phyloP scores from a whole-genome alignment of 2,329 filamentous ascomycete genomes.

The Hypoxylon sp. region DNA sequence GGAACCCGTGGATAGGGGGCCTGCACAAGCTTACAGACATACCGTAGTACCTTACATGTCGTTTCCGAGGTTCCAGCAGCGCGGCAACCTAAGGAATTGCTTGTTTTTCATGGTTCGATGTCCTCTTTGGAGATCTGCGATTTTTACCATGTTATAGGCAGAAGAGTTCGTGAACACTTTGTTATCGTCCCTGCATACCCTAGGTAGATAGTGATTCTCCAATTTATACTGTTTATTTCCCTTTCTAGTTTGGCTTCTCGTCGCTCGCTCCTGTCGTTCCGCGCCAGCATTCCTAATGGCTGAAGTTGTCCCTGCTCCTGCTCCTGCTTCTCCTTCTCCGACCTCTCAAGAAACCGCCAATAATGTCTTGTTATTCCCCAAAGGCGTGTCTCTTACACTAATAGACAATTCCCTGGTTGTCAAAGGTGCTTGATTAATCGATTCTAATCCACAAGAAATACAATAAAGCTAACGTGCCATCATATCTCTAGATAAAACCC shows the following conservation, averaged over 20 bases:
- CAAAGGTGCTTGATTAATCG: slow-evolving; percentile 30
- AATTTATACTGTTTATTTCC: slow-evolving; percentile 3
- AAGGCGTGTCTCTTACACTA: slow-evolving; percentile 38
- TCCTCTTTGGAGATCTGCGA: neutral
- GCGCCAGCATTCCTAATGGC: slow-evolving; percentile 18
- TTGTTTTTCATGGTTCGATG: neutral
- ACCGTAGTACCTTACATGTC: neutral
- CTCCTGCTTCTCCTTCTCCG: neutral
- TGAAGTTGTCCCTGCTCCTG: slow-evolving; percentile 23
- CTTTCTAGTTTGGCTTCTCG: neutral
- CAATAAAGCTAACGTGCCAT: slow-evolving; percentile 20
- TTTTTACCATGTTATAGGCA: neutral
- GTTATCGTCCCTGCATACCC: slow-evolving; percentile 1
- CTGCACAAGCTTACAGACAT: slow-evolving; percentile 1
- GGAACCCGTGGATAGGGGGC: neutral
- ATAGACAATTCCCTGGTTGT: slow-evolving; percentile 32
- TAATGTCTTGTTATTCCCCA: slow-evolving; percentile 37
- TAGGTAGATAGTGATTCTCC: slow-evolving; percentile 3
- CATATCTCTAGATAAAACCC: slow-evolving; percentile 45
- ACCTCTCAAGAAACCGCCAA: slow-evolving; percentile 17
- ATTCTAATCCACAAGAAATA: neutral
- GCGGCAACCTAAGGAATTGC: neutral
- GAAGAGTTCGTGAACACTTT: neutral
- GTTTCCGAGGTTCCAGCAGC: neutral
- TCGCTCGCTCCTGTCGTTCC: slow-evolving; percentile 29